A percentile compares a stretch with the other conserved stretches of the same genome.
Conservation (phyloP, 2,329 filamentous ascomycete species). For the Aspergillus caelatus region DNA sequence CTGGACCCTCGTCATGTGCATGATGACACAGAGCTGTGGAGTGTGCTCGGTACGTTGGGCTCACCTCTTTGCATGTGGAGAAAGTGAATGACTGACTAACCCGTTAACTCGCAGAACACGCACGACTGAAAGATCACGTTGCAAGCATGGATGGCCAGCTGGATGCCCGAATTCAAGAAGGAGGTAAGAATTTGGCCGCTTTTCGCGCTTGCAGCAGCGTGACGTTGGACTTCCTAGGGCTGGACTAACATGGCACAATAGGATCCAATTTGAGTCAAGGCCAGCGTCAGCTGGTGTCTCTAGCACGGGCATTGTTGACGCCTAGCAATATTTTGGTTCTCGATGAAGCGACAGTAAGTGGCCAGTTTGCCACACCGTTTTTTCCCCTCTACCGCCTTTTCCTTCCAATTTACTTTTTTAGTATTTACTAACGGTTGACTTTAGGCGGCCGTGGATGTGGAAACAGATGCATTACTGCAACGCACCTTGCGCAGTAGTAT, state of each 20-base stretch:
- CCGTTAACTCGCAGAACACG: conserved; percentile 68
- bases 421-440: conserved; percentile 11
- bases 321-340: conserved; percentile 96
- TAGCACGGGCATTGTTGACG: conserved; percentile 90
- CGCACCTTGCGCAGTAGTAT: conserved; percentile 64
- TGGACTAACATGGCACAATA: conserved; percentile 40
- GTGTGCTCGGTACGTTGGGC: conserved; percentile 73
- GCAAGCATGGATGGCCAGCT: conserved; percentile 83
- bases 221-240: conserved; percentile 1
- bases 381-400: conserved; percentile 10
- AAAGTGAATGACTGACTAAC: conserved; percentile 41
- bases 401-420: conserved; percentile 3
- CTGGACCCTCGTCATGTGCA: conserved; percentile 92
- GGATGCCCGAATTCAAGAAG: conserved; percentile 90
- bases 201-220: conserved; percentile 6
- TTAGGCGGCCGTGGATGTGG: conserved; percentile 68
- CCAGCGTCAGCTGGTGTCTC: conserved; percentile 89
- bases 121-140: conserved; percentile 88
- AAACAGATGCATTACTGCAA: conserved; percentile 68
- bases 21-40: conserved; percentile 97
- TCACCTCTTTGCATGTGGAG: conserved; percentile 16
- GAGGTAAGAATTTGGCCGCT: conserved; percentile 63
- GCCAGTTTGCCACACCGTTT: conserved; percentile 12
- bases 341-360: conserved; percentile 84
- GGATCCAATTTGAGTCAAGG: conserved; percentile 94